phyloP scores from a whole-genome alignment of 495 filamentous ascomycete species.

The Aspergillus indologenus region DNA sequence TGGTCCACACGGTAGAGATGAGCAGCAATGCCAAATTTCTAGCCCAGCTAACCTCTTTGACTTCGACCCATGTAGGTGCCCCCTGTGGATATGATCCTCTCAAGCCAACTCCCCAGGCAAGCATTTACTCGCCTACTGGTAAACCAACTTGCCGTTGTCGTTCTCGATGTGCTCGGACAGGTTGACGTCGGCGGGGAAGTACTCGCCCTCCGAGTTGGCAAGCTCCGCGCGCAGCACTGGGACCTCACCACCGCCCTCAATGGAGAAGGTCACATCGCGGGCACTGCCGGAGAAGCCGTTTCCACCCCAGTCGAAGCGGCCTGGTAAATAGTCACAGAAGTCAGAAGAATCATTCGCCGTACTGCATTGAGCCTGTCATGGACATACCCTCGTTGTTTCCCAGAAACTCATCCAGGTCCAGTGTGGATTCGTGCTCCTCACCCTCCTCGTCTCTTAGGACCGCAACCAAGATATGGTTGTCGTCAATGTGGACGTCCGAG shows the following conservation, averaged over 20 bases:
- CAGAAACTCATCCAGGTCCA: slow-evolving; percentile 40
- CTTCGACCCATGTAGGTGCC: neutral
- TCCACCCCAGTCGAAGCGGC: slow-evolving; percentile 45
- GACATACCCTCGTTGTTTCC: slow-evolving; percentile 46
- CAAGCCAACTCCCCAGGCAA: neutral
- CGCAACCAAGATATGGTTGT: slow-evolving; percentile 42
- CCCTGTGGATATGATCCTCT: neutral
- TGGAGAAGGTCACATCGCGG: slow-evolving; percentile 32
- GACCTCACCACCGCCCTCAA: slow-evolving; percentile 39
- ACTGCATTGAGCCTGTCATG: neutral
- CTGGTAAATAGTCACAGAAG: slow-evolving; percentile 20
- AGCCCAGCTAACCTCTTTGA: neutral
- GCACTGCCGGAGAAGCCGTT: slow-evolving; percentile 38
- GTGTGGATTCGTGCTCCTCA: slow-evolving; percentile 28
- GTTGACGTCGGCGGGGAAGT: slow-evolving; percentile 34
- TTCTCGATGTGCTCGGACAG: slow-evolving; percentile 43
- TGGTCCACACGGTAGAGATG: neutral
- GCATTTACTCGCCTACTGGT: slow-evolving; percentile 14
- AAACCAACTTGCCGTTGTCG: slow-evolving; percentile 32
- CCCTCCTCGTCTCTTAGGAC: slow-evolving; percentile 26
- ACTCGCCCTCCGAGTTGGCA: slow-evolving; percentile 23
- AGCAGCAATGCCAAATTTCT: neutral
- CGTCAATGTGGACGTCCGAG: slow-evolving; percentile 35
- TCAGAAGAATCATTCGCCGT: neutral
- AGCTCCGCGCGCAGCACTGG: slow-evolving; percentile 41